Percentiles rank a stretch among this genome's conserved stretches.
phyloP scores from a whole-genome alignment of 2,329 filamentous ascomycete genomes.

The Xylariaceae sp. region DNA sequence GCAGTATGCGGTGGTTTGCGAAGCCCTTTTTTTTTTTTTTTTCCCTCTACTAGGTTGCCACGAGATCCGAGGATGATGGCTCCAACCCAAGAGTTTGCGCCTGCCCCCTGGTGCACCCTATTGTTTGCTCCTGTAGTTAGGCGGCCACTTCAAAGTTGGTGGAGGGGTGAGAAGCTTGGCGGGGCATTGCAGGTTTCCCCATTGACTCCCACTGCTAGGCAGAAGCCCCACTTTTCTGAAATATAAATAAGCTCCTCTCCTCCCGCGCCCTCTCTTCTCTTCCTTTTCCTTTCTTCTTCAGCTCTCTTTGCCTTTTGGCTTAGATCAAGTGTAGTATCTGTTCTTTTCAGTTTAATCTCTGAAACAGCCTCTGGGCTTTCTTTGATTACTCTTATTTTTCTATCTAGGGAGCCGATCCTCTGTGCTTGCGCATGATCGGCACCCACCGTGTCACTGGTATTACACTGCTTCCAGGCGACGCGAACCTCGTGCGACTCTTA shows the following conservation, averaged over 20 bases:
- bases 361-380: conserved; percentile 68
- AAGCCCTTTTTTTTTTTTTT: background rate
- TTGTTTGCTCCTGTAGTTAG: no score
- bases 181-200: no score
- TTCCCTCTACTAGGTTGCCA: no score
- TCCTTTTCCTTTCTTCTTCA: conserved; percentile 50
- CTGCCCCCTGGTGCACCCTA: no score
- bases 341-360: conserved; percentile 97
- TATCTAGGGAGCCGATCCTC: conserved; percentile 46
- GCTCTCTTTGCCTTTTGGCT: conserved; percentile 48
- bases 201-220: background rate
- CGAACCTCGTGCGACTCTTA: conserved; percentile 42
- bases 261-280: conserved; percentile 1
- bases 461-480: conserved; percentile 69
- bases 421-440: conserved; percentile 65
- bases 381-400: conserved; percentile 79
- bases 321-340: conserved; percentile 94
- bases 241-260: conserved; percentile 1
- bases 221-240: background rate
- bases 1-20: background rate
- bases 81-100: no score
- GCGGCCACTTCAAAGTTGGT: no score
- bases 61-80: no score
- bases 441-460: conserved; percentile 68
- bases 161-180: no score